phyloP scores from a whole-genome alignment of 2,329 filamentous ascomycete species.

The Westerdykella ornata region DNA sequence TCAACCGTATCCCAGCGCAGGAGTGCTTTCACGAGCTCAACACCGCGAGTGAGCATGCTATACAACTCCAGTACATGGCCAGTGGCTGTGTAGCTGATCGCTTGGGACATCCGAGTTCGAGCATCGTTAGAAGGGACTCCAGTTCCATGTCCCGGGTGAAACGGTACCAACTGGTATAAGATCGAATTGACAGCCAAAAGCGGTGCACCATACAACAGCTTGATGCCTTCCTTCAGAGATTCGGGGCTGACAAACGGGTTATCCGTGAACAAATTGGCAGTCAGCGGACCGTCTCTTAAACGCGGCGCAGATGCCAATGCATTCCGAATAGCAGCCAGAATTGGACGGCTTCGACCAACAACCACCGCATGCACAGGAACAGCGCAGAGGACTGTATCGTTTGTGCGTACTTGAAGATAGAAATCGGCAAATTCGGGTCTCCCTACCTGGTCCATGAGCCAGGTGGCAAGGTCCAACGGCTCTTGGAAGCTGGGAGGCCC shows the following conservation, averaged over 20 bases:
- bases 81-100: conserved; percentile 57
- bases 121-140: conserved; percentile 22
- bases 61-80: conserved; percentile 53
- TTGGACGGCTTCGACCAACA: conserved; percentile 29
- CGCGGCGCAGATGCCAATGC: conserved; percentile 15
- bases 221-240: conserved; percentile 31
- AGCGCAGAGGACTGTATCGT: conserved; percentile 21
- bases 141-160: conserved; percentile 19
- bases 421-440: conserved; percentile 35
- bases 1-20: conserved; percentile 60
- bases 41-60: conserved; percentile 51
- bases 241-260: conserved; percentile 26
- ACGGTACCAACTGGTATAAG: conserved; percentile 25
- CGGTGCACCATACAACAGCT: conserved; percentile 33
- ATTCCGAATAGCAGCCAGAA: conserved; percentile 25
- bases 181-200: conserved; percentile 24
- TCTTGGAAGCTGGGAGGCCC: not conserved
- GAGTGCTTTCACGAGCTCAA: conserved; percentile 53
- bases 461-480: conserved; percentile 27
- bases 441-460: conserved; percentile 30
- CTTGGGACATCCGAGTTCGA: conserved; percentile 31
- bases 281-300: conserved; percentile 20
- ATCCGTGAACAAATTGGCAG: conserved; percentile 22
- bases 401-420: conserved; percentile 30
- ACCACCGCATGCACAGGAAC: conserved; percentile 34